Conservation (phyloP, 768 basidiomycete genomes). For the Cantharellus anzutake region DNA sequence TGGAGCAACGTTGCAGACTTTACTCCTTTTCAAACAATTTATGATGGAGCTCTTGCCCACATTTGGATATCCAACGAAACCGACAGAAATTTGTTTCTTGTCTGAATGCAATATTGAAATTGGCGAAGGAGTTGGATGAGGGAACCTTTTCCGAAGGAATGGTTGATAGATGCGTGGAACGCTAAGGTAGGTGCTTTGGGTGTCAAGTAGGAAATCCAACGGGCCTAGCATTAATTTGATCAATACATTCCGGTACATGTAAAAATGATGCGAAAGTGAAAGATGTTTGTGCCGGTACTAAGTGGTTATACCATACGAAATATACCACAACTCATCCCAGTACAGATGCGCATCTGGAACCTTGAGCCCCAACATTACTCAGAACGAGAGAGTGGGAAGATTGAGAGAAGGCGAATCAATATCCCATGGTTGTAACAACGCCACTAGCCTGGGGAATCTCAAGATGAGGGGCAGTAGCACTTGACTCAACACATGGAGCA, state of each 20-base stretch:
- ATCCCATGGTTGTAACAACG: slow-evolving; percentile 34
- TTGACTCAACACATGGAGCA: slow-evolving; percentile 22
- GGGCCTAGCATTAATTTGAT: slow-evolving; percentile 35
- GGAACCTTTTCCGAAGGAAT: slow-evolving; percentile 97
- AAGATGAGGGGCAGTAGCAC: slow-evolving; percentile 11
- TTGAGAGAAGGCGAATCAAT: slow-evolving; percentile 16
- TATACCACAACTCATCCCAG: slow-evolving; percentile 23
- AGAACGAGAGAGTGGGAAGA: slow-evolving; percentile 16
- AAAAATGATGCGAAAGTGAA: slow-evolving; percentile 6
- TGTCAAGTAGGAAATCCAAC: slow-evolving; percentile 89
- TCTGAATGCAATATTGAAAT: slow-evolving; percentile 95
- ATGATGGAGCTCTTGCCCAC: slow-evolving; percentile 96
- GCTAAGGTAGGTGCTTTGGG: slow-evolving; percentile 92
- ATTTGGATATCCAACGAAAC: slow-evolving; percentile 95
- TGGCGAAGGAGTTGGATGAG: slow-evolving; percentile 93
- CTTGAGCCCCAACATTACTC: slow-evolving; percentile 16
- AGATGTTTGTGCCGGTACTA: slow-evolving; percentile 28
- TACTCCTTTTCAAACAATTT: slow-evolving; percentile 95
- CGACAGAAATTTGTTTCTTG: slow-evolving; percentile 98
- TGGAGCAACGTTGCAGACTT: slow-evolving; percentile 92
- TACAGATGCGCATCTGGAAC: slow-evolving; percentile 15
- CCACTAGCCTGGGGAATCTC: slow-evolving; percentile 5
- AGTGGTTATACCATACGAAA: slow-evolving; percentile 13
- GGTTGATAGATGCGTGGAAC: slow-evolving; percentile 96
- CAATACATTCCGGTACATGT: background rate